These are phyloP conservation scores for Ogataea methanolica DNA, from an alignment of 805 yeast genomes.

Conservation along the genomic window DNA sequence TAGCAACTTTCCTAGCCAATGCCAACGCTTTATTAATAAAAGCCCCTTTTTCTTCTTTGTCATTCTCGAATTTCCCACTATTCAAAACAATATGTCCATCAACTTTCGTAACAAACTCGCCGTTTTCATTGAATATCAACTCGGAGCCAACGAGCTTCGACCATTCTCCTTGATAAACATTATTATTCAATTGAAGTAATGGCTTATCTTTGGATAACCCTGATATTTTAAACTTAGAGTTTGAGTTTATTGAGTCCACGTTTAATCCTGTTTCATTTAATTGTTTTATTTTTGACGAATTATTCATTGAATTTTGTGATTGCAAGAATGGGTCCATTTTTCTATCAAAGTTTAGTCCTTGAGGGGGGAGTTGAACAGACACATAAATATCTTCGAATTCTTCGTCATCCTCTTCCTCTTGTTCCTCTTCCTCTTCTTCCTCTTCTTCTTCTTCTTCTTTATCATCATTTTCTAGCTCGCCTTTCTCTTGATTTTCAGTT, in stretches of 20 bases:
- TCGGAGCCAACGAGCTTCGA: conserved; percentile 73
- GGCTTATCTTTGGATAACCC: conserved; percentile 55
- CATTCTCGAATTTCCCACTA: conserved; percentile 27
- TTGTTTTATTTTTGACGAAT: conserved; percentile 1
- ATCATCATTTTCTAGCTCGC: not conserved
- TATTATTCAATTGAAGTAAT: conserved; percentile 50
- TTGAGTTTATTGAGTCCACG: conserved; percentile 1
- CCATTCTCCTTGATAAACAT: conserved; percentile 75
- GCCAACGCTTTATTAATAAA: conserved; percentile 21
- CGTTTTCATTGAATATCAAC: conserved; percentile 32
- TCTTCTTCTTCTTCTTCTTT: conserved; percentile 5
- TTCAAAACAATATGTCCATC: conserved; percentile 27
- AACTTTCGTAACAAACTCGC: conserved; percentile 28
- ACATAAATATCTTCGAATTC: conserved; percentile 46
- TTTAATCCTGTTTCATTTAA: conserved; percentile 7
- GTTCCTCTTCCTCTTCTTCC: conserved; percentile 1
- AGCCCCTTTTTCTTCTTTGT: conserved; percentile 17
- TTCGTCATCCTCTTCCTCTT: conserved; percentile 17
- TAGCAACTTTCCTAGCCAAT: conserved; percentile 15
- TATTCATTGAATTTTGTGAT: not conserved
- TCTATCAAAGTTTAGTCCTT: conserved; percentile 21
- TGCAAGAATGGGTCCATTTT: not conserved
- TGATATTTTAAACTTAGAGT: conserved; percentile 38
- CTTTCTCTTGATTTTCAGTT: not conserved
- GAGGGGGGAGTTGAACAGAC: conserved; percentile 47